Evolutionary conservation across 768 basidiomycete species (phyloP).

Genomic region (Tricholoma saponaceum): DNA sequence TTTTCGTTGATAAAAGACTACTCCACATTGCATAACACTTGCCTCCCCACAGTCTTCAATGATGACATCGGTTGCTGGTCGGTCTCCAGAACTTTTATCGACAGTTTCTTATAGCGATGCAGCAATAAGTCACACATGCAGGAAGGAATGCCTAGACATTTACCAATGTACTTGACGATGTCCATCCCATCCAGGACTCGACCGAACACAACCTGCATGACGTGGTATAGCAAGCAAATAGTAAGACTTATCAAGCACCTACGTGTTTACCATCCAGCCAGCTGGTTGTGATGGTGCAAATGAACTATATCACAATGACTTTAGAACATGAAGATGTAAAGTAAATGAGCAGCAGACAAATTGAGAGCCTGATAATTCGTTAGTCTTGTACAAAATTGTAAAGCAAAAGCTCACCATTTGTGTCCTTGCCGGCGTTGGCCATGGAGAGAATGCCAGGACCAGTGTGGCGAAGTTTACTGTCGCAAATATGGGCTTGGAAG

Average conservation of each 20-base stretch:
- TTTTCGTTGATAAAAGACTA: slow-evolving; percentile 1
- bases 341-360: slow-evolving; percentile 54
- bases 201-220: slow-evolving; percentile 82
- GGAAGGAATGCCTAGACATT: slow-evolving; percentile 14
- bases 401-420: slow-evolving; percentile 64
- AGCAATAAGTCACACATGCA: neutral
- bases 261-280: slow-evolving; percentile 94
- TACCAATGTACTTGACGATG: slow-evolving; percentile 72
- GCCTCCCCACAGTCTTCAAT: slow-evolving; percentile 92
- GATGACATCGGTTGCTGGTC: slow-evolving; percentile 69
- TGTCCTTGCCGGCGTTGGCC: slow-evolving; percentile 92
- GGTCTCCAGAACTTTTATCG: slow-evolving; percentile 65
- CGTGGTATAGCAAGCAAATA: neutral
- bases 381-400: neutral
- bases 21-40: slow-evolving; percentile 9
- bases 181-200: slow-evolving; percentile 92
- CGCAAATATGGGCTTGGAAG: slow-evolving; percentile 1
- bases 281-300: slow-evolving; percentile 80
- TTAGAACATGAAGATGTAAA: neutral
- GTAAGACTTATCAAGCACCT: slow-evolving; percentile 16
- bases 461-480: slow-evolving; percentile 93
- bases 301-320: slow-evolving; percentile 57
- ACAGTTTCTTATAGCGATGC: slow-evolving; percentile 55
- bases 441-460: slow-evolving; percentile 85
- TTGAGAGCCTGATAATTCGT: slow-evolving; percentile 62